These are phyloP conservation scores for Jamesozyma gamospora DNA, from an alignment of 805 yeast genomes.

Conservation along the genomic window DNA sequence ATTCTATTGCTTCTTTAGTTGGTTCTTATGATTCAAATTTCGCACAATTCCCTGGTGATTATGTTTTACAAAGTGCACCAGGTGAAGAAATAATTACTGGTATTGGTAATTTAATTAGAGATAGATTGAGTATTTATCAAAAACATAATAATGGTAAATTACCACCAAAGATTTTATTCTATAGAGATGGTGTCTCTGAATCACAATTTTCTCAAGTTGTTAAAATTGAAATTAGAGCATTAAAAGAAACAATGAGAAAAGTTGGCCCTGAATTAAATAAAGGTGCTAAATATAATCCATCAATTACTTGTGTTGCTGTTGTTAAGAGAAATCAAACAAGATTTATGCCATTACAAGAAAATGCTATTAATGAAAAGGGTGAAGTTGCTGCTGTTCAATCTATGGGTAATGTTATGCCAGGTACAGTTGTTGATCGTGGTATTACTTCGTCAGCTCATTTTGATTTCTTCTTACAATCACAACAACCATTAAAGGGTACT, in stretches of 20 bases:
- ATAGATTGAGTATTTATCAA: conserved; percentile 12
- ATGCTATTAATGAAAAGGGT: conserved; percentile 14
- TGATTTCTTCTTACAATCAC: conserved; percentile 20
- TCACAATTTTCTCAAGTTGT: conserved; percentile 16
- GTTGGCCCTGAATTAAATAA: conserved; percentile 6
- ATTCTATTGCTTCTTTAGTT: conserved; percentile 15
- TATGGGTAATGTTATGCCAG: conserved; percentile 19
- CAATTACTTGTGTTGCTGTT: conserved; percentile 12
- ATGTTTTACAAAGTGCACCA: conserved; percentile 12
- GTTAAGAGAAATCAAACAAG: conserved; percentile 19
- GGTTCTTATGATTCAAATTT: conserved; percentile 14
- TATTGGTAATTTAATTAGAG: conserved; percentile 10
- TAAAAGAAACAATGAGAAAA: conserved; percentile 12
- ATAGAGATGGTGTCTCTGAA: conserved; percentile 21
- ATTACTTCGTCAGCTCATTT: conserved; percentile 18
- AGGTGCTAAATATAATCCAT: conserved; percentile 11
- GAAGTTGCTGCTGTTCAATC: conserved; percentile 16
- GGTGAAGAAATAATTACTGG: conserved; percentile 16
- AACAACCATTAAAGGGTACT: conserved; percentile 17
- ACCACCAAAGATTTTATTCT: conserved; percentile 16
- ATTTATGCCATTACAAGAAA: conserved; percentile 17
- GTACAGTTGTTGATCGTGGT: conserved; percentile 19
- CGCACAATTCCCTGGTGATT: conserved; percentile 19
- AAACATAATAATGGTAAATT: conserved; percentile 14
- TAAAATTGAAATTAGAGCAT: conserved; percentile 13